A percentile compares a stretch with the other conserved stretches of the same genome.
Conservation (phyloP, 768 basidiomycete species). For the Boletus rufocinnamomeus region DNA sequence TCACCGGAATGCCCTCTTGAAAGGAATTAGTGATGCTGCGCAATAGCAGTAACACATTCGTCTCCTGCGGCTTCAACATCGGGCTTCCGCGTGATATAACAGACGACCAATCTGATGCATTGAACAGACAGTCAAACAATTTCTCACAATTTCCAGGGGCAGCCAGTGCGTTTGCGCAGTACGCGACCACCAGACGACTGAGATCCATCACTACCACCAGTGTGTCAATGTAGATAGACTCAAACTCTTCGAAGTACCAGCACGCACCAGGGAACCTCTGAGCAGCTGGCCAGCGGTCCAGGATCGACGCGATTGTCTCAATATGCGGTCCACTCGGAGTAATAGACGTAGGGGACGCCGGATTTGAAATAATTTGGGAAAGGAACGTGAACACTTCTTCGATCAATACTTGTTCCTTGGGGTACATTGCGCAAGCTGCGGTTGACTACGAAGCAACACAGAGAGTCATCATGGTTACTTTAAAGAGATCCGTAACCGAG, state of each 20-base stretch:
- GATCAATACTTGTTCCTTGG: conserved; percentile 56
- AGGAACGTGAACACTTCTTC: conserved; percentile 68
- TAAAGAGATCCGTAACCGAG: background rate
- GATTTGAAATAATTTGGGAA: conserved; percentile 45
- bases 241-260: background rate
- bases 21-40: conserved; percentile 81
- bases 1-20: conserved; percentile 50
- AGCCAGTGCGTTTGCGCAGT: conserved; percentile 55
- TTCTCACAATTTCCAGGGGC: conserved; percentile 44
- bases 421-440: conserved; percentile 66
- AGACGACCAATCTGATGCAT: conserved; percentile 62
- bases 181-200: conserved; percentile 70
- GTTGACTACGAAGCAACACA: conserved; percentile 53
- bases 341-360: conserved; percentile 30
- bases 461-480: background rate
- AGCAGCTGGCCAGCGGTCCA: conserved; percentile 73
- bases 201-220: conserved; percentile 75
- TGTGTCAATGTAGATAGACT: conserved; percentile 1
- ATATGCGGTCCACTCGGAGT: conserved; percentile 51
- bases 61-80: conserved; percentile 73
- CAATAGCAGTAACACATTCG: conserved; percentile 78
- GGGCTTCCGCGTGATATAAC: conserved; percentile 52
- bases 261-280: conserved; percentile 70
- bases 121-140: conserved; percentile 65
- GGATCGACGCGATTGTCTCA: conserved; percentile 60